phyloP scores from a whole-genome alignment of 805 yeast genomes.

The Ogataea pini region DNA sequence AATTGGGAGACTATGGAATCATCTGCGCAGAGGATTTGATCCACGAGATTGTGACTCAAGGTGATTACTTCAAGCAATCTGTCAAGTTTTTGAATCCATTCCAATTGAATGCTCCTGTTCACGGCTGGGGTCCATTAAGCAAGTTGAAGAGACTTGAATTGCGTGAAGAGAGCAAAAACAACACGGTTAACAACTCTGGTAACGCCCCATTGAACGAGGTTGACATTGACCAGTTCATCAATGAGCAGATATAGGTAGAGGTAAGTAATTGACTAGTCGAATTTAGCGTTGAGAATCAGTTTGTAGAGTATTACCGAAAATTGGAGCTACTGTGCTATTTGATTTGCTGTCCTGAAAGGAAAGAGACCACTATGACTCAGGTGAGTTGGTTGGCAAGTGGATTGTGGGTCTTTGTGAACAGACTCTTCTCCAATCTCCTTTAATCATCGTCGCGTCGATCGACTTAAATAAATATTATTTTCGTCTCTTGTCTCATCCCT shows the following conservation, averaged over 20 bases:
- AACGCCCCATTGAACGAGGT: slow-evolving; percentile 67
- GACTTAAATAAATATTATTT: background rate
- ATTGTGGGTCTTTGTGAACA: no score
- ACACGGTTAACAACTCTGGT: slow-evolving; percentile 57
- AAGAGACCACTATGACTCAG: no score
- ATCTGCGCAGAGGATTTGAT: slow-evolving; percentile 81
- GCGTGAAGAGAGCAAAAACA: slow-evolving; percentile 49
- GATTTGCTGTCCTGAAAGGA: no score
- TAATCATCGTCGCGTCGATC: slow-evolving; percentile 6
- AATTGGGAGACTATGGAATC: slow-evolving; percentile 65
- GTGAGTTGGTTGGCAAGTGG: no score
- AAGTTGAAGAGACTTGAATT: slow-evolving; percentile 64
- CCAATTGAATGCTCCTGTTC: slow-evolving; percentile 64
- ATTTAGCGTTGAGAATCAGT: no score
- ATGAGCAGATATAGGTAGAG: slow-evolving; percentile 54
- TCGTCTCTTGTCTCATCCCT: background rate
- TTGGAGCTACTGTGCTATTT: no score
- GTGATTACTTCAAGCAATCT: slow-evolving; percentile 63
- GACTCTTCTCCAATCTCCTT: no score
- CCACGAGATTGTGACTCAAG: slow-evolving; percentile 64
- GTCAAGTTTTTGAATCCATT: slow-evolving; percentile 70
- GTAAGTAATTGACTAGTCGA: background rate
- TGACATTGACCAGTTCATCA: slow-evolving; percentile 69
- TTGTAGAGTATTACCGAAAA: no score
- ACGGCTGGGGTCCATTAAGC: slow-evolving; percentile 74